Evolutionary conservation across 2,329 filamentous ascomycete species (phyloP), one percentile per base, ranked within the genome.

Genomic region (Metarhizium guizhouense): DNA sequence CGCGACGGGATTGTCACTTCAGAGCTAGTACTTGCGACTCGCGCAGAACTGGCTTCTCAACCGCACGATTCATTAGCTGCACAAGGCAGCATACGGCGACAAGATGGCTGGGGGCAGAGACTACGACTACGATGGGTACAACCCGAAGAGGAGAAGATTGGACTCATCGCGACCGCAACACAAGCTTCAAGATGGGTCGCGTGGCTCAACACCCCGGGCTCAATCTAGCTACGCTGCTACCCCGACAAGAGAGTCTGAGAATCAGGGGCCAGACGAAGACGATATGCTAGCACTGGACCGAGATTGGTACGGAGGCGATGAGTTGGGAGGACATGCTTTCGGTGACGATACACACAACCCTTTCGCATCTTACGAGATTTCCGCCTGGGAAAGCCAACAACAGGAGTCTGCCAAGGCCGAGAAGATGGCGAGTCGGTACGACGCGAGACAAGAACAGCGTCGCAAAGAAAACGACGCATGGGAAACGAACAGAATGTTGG

Each of bases 401-500:
- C 89, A 95, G 68, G 90, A 95, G 70, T 81, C 81, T 16, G 86
- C 84, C 14, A 73, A 91, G 68, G 78, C 84, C 8, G 89, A 95
- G 70, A 94, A 90, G 77, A 94, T 94, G 75, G 79, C 85, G 5
- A 85, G 81, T 53, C 85, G 81, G 64, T 82, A 78, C 64, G 81
- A 76, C 54, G 87, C 87, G 48, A 81, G 88, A 52, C 85, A 86
- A 58, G 79, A 90, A 56, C 90, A 96, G 71, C 89, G 92, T 64
- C 90, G 96, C 69, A 91, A 88, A 67, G 94, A 99, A 67, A 91
- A 94, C 47, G 94, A 99, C 72, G 93, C 92, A 0, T 99, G 94
- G 94, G 95, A 99, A 72, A 94, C 93, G 16, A 99, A 99, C 69
- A 88, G 94, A 57, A 97, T 99, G 94, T 79, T 99, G 58, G 94